These are phyloP conservation scores for Diddensiella transvaalensis DNA, from an alignment of 805 yeast genomes.

Conservation along the genomic window DNA sequence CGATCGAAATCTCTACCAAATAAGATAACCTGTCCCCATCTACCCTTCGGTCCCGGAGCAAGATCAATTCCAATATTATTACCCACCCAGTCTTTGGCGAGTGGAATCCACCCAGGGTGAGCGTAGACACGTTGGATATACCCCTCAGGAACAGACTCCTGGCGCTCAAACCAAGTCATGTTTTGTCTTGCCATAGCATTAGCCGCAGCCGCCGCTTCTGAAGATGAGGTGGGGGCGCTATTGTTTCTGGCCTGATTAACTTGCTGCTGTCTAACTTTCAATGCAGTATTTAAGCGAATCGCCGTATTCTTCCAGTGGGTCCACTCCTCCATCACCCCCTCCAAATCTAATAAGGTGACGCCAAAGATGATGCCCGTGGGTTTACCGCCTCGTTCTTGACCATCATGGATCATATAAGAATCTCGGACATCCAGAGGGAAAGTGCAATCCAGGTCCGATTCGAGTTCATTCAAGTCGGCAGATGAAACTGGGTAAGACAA, in stretches of 20 bases:
- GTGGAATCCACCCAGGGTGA: slow-evolving; percentile 89
- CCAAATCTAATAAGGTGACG: slow-evolving; percentile 71
- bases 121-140: slow-evolving; percentile 73
- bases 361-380: slow-evolving; percentile 80
- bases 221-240: slow-evolving; percentile 28
- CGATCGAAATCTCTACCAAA: slow-evolving; percentile 94
- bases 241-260: slow-evolving; percentile 17
- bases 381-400: slow-evolving; percentile 77
- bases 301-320: slow-evolving; percentile 68
- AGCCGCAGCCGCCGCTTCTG: slow-evolving; percentile 14
- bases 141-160: slow-evolving; percentile 74
- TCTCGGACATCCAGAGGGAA: slow-evolving; percentile 83
- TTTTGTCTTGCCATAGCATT: slow-evolving; percentile 9
- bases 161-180: slow-evolving; percentile 41
- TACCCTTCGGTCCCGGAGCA: slow-evolving; percentile 73
- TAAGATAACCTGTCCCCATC: slow-evolving; percentile 85
- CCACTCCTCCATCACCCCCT: slow-evolving; percentile 75
- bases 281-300: slow-evolving; percentile 25
- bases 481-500: slow-evolving; percentile 75
- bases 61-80: slow-evolving; percentile 90
- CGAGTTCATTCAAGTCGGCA: slow-evolving; percentile 77
- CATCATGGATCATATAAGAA: slow-evolving; percentile 79
- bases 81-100: slow-evolving; percentile 83
- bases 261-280: slow-evolving; percentile 9
- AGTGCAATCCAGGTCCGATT: slow-evolving; percentile 68